phyloP scores from a whole-genome alignment of 495 filamentous ascomycete genomes.

The Podospora anserina region DNA sequence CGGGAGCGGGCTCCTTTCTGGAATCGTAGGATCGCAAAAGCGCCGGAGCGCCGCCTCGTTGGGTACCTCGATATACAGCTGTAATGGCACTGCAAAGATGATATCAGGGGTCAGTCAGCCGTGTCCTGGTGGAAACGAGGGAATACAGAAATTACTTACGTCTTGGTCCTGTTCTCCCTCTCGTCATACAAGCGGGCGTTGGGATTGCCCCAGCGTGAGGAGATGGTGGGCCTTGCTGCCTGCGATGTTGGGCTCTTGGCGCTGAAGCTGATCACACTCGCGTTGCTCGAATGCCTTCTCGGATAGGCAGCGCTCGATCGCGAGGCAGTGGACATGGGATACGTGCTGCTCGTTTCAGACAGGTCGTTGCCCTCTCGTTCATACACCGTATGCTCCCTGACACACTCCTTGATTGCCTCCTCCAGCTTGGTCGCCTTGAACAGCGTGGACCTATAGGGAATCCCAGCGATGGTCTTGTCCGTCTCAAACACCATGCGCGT shows the following conservation, averaged over 20 bases:
- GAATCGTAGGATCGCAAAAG: conserved; percentile 93
- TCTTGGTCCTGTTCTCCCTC: conserved; percentile 84
- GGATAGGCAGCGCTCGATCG: conserved; percentile 41
- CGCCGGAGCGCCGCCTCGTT: conserved; percentile 59
- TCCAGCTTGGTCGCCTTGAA: conserved; percentile 97
- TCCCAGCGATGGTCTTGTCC: conserved; percentile 93
- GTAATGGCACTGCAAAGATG: conserved; percentile 69
- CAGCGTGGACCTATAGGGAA: conserved; percentile 86
- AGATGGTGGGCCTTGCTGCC: conserved; percentile 36
- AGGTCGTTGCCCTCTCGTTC: conserved; percentile 77
- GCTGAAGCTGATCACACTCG: conserved; percentile 60
- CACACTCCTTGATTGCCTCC: conserved; percentile 87
- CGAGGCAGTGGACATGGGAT: conserved; percentile 35
- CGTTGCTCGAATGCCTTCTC: conserved; percentile 54
- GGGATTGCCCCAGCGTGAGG: conserved; percentile 53
- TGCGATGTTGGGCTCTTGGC: conserved; percentile 44
- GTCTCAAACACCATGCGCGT: conserved; percentile 94
- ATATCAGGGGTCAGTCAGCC: conserved; percentile 28
- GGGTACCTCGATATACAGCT: conserved; percentile 81
- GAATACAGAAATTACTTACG: conserved; percentile 52
- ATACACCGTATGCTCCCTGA: conserved; percentile 78
- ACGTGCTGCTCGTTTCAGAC: conserved; percentile 23
- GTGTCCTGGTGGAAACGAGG: neutral
- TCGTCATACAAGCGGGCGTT: conserved; percentile 75
- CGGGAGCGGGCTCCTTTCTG: conserved; percentile 79